Conservation (phyloP, 176 grass and related monocot species). For the Oryza longistaminata region DNA sequence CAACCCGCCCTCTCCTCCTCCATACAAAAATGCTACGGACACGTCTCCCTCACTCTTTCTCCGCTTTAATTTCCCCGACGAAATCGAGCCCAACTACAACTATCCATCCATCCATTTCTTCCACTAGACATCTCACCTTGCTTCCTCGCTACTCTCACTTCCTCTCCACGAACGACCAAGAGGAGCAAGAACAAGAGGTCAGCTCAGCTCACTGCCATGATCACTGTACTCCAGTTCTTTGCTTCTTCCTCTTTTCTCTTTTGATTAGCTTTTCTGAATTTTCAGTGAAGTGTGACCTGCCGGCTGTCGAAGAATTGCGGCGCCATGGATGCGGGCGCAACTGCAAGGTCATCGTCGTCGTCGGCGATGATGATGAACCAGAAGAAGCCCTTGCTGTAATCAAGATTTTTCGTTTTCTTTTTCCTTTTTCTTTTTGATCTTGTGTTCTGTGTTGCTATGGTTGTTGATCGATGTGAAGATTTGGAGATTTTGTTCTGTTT, state of each 20-base stretch:
- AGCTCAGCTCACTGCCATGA: neutral
- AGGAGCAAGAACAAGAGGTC: too few relatives aligned
- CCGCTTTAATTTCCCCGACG: neutral
- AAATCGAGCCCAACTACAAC: too few relatives aligned
- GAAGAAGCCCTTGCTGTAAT: slow-evolving; percentile 24
- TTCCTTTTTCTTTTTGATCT: neutral
- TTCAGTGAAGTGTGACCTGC: neutral
- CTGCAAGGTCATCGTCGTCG: slow-evolving; percentile 1
- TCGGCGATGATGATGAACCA: neutral
- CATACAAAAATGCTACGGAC: slow-evolving; percentile 1
- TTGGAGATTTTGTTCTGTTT: neutral
- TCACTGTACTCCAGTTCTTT: neutral
- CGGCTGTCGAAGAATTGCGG: neutral
- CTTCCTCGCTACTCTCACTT: too few relatives aligned
- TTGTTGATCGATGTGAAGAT: neutral
- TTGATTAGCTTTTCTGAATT: neutral
- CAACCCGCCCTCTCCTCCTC: slow-evolving; percentile 30
- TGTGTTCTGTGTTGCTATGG: neutral
- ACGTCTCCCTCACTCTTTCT: neutral
- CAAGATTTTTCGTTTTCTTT: neutral
- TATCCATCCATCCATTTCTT: neutral
- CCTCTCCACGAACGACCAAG: too few relatives aligned
- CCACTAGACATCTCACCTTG: neutral
- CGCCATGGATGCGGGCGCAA: slow-evolving; percentile 34
- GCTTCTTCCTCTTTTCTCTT: neutral